Percentiles rank a stretch among this genome's conserved stretches.
These are phyloP conservation scores for Oryza brachyantha DNA, from an alignment of 176 grass and related monocot genomes.

Conservation along the genomic window DNA sequence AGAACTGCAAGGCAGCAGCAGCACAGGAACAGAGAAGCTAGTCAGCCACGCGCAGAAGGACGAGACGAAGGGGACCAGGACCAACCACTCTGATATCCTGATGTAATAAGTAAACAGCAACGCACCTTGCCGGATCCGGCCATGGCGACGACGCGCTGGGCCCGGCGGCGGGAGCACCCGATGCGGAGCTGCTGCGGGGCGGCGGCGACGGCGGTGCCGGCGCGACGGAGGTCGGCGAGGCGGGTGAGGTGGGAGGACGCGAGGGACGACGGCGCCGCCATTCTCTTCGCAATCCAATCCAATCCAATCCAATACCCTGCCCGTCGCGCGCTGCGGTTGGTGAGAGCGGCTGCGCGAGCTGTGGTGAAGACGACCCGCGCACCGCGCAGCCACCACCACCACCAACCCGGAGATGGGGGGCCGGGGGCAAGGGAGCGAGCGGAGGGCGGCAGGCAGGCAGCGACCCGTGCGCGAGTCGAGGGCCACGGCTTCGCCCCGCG, in stretches of 20 bases:
- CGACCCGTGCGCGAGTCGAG: constrained; percentile 22
- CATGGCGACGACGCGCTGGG: constrained; percentile 80
- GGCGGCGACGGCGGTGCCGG: not conserved
- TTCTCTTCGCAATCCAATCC: not conserved
- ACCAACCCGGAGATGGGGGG: not conserved
- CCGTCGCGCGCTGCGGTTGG: constrained; percentile 31
- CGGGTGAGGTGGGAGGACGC: constrained; percentile 59
- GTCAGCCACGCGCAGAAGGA: not conserved
- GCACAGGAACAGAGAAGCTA: not conserved
- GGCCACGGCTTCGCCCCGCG: constrained; percentile 25
- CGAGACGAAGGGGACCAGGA: not conserved
- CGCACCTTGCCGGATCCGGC: constrained; percentile 94
- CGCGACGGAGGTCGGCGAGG: constrained; percentile 45
- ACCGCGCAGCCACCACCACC: constrained; percentile 16
- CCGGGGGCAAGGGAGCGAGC: not conserved
- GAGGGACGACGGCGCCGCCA: constrained; percentile 71
- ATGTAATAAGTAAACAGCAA: not conserved
- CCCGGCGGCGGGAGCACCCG: constrained; percentile 45
- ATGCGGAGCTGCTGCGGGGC: constrained; percentile 48
- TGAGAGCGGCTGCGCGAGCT: not conserved
- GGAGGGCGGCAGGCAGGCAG: not conserved
- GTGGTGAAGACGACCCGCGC: not conserved
- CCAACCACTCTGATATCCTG: not conserved
- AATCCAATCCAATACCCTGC: not conserved
- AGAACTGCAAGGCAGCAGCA: constrained; percentile 63